These are phyloP conservation scores for Psidium friedrichsthalianum DNA, from an alignment of 345 rosid genomes.

Conservation along the genomic window DNA sequence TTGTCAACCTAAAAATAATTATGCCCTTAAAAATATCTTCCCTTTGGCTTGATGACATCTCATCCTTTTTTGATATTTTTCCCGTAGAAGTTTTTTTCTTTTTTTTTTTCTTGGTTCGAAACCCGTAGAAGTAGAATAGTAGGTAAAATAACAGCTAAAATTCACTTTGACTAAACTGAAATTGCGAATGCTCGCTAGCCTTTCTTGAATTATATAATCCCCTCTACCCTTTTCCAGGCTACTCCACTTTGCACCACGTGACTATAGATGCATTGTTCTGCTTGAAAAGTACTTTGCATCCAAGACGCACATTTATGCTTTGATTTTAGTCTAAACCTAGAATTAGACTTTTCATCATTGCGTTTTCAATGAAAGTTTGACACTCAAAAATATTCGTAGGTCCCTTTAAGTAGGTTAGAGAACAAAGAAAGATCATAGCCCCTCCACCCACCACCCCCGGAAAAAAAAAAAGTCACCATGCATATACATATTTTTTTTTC, in stretches of 20 bases:
- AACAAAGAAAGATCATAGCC: neutral
- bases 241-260: neutral
- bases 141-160: neutral
- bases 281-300: neutral
- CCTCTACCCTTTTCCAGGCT: neutral
- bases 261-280: neutral
- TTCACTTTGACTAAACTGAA: neutral
- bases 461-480: too few relatives aligned
- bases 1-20: too few relatives aligned
- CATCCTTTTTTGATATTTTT: neutral
- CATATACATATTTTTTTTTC: too few relatives aligned
- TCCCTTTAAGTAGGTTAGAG: neutral
- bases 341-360: neutral
- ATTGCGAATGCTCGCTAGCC: neutral
- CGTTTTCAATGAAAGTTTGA: neutral
- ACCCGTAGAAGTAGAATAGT: neutral
- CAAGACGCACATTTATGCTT: neutral
- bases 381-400: neutral
- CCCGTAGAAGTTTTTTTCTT: too few relatives aligned
- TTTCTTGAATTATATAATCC: neutral
- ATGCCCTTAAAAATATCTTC: neutral
- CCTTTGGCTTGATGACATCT: neutral
- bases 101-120: too few relatives aligned
- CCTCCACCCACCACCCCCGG: neutral
- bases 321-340: neutral